A percentile compares a stretch with the other conserved stretches of the same genome.
Conservation (phyloP, 176 grass and related monocot genomes). For the Oryza glumipatula region DNA sequence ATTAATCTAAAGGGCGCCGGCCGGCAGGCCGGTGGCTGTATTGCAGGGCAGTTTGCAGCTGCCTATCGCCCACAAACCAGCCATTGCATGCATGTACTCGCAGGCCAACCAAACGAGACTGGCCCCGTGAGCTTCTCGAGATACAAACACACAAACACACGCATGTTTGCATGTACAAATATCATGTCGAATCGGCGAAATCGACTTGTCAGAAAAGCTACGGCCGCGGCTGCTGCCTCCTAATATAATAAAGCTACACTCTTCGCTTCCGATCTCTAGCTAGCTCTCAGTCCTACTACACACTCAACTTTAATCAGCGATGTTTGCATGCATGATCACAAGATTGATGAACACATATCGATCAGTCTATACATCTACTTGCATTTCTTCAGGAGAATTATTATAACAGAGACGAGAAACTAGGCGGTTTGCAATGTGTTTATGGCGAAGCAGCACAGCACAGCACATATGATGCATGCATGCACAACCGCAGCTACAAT, state of each 20-base stretch:
- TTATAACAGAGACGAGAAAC: constrained; percentile 19
- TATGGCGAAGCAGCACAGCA: constrained; percentile 51
- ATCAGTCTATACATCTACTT: neutral
- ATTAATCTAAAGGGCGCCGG: neutral
- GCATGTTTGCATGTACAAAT: constrained; percentile 25
- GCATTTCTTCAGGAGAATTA: constrained; percentile 2
- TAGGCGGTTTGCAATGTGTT: constrained; percentile 48
- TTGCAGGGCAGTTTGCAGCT: constrained; percentile 2
- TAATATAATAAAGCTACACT: neutral
- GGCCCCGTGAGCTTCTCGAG: neutral
- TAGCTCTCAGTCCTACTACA: constrained; percentile 45
- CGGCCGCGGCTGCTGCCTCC: neutral
- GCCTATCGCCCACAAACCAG: constrained; percentile 22
- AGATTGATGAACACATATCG: too few relatives aligned
- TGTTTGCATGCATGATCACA: neutral
- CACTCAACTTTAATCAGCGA: constrained; percentile 71
- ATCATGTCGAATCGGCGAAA: neutral
- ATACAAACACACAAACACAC: constrained; percentile 35
- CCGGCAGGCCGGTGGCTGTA: neutral
- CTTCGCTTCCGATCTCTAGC: constrained; percentile 31
- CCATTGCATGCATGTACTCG: constrained; percentile 15
- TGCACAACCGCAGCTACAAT: constrained; percentile 31
- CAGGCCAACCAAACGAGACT: neutral
- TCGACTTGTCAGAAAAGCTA: neutral
- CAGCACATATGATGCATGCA: neutral